A percentile compares a stretch with the other conserved stretches of the same genome.
Conservation (phyloP, 2,329 filamentous ascomycete genomes). For the Aspergillus brunneoviolaceus region DNA sequence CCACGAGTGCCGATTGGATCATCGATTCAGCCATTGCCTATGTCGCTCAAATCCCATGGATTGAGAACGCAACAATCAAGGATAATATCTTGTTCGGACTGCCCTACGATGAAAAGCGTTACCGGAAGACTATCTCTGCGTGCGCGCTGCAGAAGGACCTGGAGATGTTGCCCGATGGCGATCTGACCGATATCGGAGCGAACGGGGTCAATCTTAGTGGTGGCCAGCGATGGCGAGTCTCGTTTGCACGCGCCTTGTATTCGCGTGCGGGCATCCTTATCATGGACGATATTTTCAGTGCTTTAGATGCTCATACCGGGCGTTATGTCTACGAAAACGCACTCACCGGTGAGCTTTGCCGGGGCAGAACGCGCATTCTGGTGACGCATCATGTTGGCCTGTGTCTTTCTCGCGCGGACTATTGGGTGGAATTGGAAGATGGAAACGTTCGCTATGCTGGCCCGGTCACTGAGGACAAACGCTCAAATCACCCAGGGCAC, state of each 20-base stretch:
- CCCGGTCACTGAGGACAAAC: neutral
- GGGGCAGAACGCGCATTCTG: conserved; percentile 69
- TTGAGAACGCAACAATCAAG: conserved; percentile 73
- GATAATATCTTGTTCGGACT: conserved; percentile 76
- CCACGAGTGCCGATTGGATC: conserved; percentile 64
- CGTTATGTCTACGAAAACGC: conserved; percentile 73
- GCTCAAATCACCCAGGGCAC: neutral
- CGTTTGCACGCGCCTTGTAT: conserved; percentile 73
- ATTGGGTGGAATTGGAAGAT: conserved; percentile 9
- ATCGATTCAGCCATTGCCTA: conserved; percentile 68
- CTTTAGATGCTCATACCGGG: conserved; percentile 75
- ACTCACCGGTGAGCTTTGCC: conserved; percentile 68
- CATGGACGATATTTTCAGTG: conserved; percentile 76
- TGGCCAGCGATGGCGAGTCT: conserved; percentile 77
- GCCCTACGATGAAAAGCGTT: conserved; percentile 64
- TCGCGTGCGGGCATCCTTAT: conserved; percentile 71
- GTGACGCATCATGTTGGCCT: conserved; percentile 62
- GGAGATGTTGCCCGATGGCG: conserved; percentile 70
- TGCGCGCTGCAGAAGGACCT: conserved; percentile 74
- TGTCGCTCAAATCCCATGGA: conserved; percentile 76
- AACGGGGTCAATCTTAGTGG: conserved; percentile 59
- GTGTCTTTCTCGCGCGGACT: neutral
- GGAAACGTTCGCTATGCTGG: neutral
- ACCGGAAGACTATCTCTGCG: conserved; percentile 65
- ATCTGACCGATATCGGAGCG: conserved; percentile 74